Evolutionary conservation across 495 filamentous ascomycete genomes (phyloP).

Genomic region (Amorphotheca resinae): DNA sequence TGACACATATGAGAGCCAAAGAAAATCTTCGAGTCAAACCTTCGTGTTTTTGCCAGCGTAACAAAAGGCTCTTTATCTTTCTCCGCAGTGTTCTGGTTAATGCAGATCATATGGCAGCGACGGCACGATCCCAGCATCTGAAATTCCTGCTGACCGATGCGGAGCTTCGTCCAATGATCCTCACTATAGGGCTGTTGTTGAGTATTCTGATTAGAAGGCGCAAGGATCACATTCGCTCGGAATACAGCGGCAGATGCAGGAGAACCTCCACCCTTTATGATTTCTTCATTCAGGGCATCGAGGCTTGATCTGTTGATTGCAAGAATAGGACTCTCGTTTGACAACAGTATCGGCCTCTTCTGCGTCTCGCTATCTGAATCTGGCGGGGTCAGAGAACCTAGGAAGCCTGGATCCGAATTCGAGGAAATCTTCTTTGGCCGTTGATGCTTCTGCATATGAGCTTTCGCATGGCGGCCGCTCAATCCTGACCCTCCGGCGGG

Average conservation of each 20-base stretch:
- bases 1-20: constrained; percentile 74
- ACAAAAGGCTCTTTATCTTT: constrained; percentile 77
- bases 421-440: constrained; percentile 18
- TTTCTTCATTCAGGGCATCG: constrained; percentile 58
- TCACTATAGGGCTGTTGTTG: constrained; percentile 32
- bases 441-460: constrained; percentile 45
- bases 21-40: constrained; percentile 66
- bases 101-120: constrained; percentile 90
- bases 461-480: constrained; percentile 50
- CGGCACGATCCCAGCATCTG: constrained; percentile 72
- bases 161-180: constrained; percentile 41
- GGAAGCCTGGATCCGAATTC: constrained; percentile 18
- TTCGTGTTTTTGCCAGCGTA: constrained; percentile 73
- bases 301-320: constrained; percentile 71
- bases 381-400: constrained; percentile 32
- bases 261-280: constrained; percentile 43
- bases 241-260: constrained; percentile 59
- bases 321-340: constrained; percentile 89
- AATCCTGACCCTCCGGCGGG: constrained; percentile 44
- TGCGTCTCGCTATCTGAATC: constrained; percentile 33
- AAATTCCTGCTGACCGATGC: constrained; percentile 42
- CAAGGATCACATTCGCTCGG: constrained; percentile 73
- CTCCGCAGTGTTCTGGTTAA: constrained; percentile 71
- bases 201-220: constrained; percentile 11
- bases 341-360: constrained; percentile 51